These are phyloP conservation scores for Aspergillus ustus DNA, from an alignment of 2,329 filamentous ascomycete species.

Conservation along the genomic window DNA sequence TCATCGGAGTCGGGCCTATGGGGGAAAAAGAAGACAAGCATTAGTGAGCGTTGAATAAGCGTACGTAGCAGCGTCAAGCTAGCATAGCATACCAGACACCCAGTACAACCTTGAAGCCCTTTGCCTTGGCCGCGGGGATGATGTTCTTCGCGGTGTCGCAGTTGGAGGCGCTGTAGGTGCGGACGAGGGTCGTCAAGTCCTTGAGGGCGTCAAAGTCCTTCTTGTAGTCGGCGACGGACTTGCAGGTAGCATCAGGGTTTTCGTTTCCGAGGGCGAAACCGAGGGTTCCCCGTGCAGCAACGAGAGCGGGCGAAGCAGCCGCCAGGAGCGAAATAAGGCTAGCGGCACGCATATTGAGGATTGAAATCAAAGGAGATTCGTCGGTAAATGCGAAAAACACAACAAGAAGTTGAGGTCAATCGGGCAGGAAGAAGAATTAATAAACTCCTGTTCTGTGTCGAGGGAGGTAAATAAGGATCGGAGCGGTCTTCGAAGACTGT, in stretches of 20 bases:
- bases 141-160: slow-evolving; percentile 68
- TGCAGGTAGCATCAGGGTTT: slow-evolving; percentile 65
- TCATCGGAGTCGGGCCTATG: slow-evolving; percentile 65
- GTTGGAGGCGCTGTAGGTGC: slow-evolving; percentile 69
- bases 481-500: neutral
- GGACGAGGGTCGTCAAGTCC: slow-evolving; percentile 60
- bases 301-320: slow-evolving; percentile 51
- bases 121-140: slow-evolving; percentile 67
- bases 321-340: slow-evolving; percentile 46
- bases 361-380: neutral
- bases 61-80: neutral
- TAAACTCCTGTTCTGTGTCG: neutral
- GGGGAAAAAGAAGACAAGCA: slow-evolving; percentile 3
- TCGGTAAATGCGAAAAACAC: neutral
- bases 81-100: slow-evolving; percentile 63
- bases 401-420: neutral
- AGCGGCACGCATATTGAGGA: slow-evolving; percentile 50
- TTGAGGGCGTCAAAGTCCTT: slow-evolving; percentile 67
- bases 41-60: neutral
- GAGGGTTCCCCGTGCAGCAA: slow-evolving; percentile 58
- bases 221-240: slow-evolving; percentile 65
- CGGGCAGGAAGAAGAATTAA: neutral
- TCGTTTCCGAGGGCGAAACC: slow-evolving; percentile 72
- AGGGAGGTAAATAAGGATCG: neutral
- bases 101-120: slow-evolving; percentile 70